Evolutionary conservation across 164 flowering plant genomes (phyloP), one percentile per base, ranked within the genome.

Genomic region (Warburgia ugandensis): DNA sequence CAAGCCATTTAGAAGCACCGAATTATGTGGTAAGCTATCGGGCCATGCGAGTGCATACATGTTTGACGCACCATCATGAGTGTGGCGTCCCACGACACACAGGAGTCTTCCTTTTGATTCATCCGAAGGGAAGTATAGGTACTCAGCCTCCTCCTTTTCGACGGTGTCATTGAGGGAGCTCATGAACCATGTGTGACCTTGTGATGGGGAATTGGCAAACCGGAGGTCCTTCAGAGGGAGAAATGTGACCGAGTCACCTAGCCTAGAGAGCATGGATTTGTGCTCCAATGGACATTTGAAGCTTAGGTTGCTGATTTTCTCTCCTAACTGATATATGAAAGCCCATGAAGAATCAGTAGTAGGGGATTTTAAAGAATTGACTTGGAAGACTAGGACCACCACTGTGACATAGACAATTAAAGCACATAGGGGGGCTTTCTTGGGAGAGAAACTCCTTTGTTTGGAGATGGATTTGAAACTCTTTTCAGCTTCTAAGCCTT

Each of bases 101-200:
- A 90, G 64, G 0, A 90, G 32, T 52, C 91, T 56, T 0, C 79
- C 84, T 5, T 62, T 50, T 2, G 91, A 79, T 3, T 74, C 36
- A 1, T 65, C 50, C 0, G 94, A 78, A 8, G 97, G 94, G 58
- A 75, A 84, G 21, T 73, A 52, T 19, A 78, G 88, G 69, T 74
- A 72, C 41, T 79, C 86, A 9, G 77, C 86, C 29, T 78, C 81
- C 22, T 78, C 84, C 44, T 74, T 73, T 17, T 67, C 73, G 29
- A 67, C 83, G 7, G 63, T 67, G 37, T 85, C 90, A 31, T 73
- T 59, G 66, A 73, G 29, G 38, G 94, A 78, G 68, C 88, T 83
- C 94, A 86, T 89, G 81, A 86, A 89, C 95, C 94, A 89, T 3
- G 95, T 86, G 68, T 89, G 90, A 26, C 84, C 94, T 52, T 66